Evolutionary conservation across 345 rosid species (phyloP).

Genomic region (Gossypium rotundifolium): DNA sequence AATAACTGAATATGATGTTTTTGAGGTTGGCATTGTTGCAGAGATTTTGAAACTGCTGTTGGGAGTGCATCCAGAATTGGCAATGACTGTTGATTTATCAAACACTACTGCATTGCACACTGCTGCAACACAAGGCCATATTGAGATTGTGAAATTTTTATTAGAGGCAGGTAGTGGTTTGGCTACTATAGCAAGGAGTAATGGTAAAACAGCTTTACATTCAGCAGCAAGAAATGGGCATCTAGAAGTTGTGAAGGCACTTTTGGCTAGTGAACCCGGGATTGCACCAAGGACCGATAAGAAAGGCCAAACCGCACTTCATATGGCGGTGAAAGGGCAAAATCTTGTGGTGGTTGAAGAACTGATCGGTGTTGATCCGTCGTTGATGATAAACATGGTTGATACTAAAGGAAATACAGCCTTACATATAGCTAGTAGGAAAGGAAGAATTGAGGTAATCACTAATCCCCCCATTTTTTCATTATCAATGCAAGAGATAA

Average conservation of each 20-base stretch:
- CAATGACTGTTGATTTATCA: slow-evolving; percentile 86
- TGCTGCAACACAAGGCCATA: slow-evolving; percentile 86
- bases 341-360: slow-evolving; percentile 58
- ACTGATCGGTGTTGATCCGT: slow-evolving; percentile 57
- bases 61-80: slow-evolving; percentile 75
- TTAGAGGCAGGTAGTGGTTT: slow-evolving; percentile 72
- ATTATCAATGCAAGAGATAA: background rate
- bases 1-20: slow-evolving; percentile 1
- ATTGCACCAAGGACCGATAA: slow-evolving; percentile 62
- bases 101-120: slow-evolving; percentile 90
- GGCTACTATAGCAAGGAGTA: slow-evolving; percentile 77
- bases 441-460: slow-evolving; percentile 75
- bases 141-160: slow-evolving; percentile 56
- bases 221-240: slow-evolving; percentile 93
- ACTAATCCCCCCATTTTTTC: background rate
- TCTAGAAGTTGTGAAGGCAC: slow-evolving; percentile 55
- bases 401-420: slow-evolving; percentile 77
- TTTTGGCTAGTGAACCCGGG: slow-evolving; percentile 54
- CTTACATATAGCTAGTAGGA: slow-evolving; percentile 72
- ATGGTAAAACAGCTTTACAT: slow-evolving; percentile 88
- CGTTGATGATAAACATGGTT: slow-evolving; percentile 45
- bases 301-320: slow-evolving; percentile 93
- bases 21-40: slow-evolving; percentile 21
- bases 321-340: slow-evolving; percentile 94
- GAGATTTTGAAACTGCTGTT: slow-evolving; percentile 63